Evolutionary conservation across 2,329 filamentous ascomycete species (phyloP).

Genomic region (Monosporascus sp.): DNA sequence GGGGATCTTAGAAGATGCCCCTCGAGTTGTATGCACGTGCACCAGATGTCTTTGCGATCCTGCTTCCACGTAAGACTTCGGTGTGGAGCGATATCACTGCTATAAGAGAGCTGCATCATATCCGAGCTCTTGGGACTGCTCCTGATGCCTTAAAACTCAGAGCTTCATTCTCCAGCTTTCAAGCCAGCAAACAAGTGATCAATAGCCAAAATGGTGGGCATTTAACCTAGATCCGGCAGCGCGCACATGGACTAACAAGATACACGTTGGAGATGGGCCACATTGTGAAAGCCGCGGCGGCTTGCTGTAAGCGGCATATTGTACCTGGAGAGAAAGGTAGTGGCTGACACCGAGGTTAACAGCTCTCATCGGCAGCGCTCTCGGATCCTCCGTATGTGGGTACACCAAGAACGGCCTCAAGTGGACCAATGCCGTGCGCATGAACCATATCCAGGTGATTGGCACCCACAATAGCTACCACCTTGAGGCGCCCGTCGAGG

Average conservation of each 20-base stretch:
- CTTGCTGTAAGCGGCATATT: neutral
- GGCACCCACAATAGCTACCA: slow-evolving; percentile 50
- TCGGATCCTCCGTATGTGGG: neutral
- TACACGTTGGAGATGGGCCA: neutral
- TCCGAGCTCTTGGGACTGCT: too few relatives aligned
- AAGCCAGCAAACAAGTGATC: too few relatives aligned
- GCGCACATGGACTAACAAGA: neutral
- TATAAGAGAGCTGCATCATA: too few relatives aligned
- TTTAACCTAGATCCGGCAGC: neutral
- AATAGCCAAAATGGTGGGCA: neutral
- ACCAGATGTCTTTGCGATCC: too few relatives aligned
- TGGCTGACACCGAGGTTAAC: neutral
- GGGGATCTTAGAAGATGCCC: too few relatives aligned
- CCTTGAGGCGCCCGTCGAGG: slow-evolving; percentile 36
- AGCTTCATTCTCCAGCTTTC: too few relatives aligned
- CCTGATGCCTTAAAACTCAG: too few relatives aligned
- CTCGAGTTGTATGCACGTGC: too few relatives aligned
- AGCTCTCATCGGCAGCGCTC: neutral
- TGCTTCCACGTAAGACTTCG: too few relatives aligned
- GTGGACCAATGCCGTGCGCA: slow-evolving; percentile 32
- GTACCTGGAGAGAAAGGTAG: neutral
- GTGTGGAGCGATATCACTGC: too few relatives aligned
- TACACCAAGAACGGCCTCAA: slow-evolving; percentile 25
- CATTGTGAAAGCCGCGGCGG: neutral
- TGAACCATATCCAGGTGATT: slow-evolving; percentile 47